A percentile compares a stretch with the other conserved stretches of the same genome.
Conservation (phyloP, 805 yeast species). For the Saccharomyces jurei region DNA sequence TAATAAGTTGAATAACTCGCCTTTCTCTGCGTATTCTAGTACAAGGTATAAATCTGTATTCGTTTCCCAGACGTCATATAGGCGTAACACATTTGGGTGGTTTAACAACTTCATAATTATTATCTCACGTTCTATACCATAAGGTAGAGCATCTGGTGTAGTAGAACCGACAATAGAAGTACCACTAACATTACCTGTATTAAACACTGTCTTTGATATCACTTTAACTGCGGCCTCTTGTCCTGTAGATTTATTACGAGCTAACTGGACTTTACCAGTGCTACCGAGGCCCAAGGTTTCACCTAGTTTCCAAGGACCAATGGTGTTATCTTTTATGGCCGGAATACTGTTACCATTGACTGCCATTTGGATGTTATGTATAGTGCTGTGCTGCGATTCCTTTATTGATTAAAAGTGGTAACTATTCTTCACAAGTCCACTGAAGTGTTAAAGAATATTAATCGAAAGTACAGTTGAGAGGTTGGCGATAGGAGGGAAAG, state of each 20-base stretch:
- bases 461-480: background rate
- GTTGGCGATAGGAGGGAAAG: background rate
- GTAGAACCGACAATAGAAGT: constrained; percentile 35
- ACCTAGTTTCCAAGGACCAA: constrained; percentile 97
- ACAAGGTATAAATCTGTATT: constrained; percentile 77
- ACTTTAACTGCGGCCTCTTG: constrained; percentile 94
- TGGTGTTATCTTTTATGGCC: constrained; percentile 33
- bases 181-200: constrained; percentile 19
- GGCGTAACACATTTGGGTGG: constrained; percentile 70
- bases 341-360: constrained; percentile 9
- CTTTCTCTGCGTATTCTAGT: constrained; percentile 93
- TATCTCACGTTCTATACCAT: constrained; percentile 81
- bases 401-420: background rate
- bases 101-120: constrained; percentile 75
- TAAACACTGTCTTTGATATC: constrained; percentile 74
- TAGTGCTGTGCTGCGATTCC: background rate
- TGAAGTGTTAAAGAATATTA: background rate
- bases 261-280: constrained; percentile 88
- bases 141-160: constrained; percentile 52
- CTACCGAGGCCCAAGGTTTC: constrained; percentile 94
- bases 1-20: constrained; percentile 87
- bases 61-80: constrained; percentile 84
- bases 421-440: background rate
- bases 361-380: background rate
- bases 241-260: constrained; percentile 76